Base-by-base conservation (phyloP, 495 filamentous ascomycete genomes). In the Aspergillus cristatus region DNA sequence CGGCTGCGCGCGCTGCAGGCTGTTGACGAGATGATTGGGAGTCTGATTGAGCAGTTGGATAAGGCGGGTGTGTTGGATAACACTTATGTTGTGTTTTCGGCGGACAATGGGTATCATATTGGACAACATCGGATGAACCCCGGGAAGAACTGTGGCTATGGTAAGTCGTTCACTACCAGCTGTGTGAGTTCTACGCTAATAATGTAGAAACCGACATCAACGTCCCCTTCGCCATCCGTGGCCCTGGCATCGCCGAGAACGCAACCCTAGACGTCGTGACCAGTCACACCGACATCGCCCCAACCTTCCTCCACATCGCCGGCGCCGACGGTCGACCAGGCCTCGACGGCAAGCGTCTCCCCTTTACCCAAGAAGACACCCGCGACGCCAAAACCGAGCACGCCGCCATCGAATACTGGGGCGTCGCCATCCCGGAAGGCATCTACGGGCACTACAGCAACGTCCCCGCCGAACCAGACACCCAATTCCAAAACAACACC, bases 51-150 rank as follows among this genome's bases (percentile, higher is more conserved):
- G 2, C 61, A 65, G 11, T 51, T 85, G 6, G 67, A 71, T 4
- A 42, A 60, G 6, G 37, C 65, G n/a, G 66, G 63, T 2, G 51
- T 78, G 7, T 54, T 84, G 14, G 75, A 82, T 12, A 72, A 81
- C 46, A 84, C 79, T 0, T 83, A 75, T 42, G 65, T 85, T 36
- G 63, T 85, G 41, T 83, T 74, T 46, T 73, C 75, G 1, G 76
- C 71, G 1, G 81, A 84, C 45, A 83, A 84, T 49, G 81, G 81
- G 1, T 84, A 78, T 46, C 78, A 82, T 44, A 71, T 82, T 14
- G 71, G 75, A 15, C 79, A 84, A 46, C 81, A 85, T 54, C 66
- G 79, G 6, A 53, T 83, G 42, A 71, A 76, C 32, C 77, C 81
- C 5, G 81, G 80, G 0, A 85, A 85, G 55, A 71, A 75, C 41